Base-by-base conservation (phyloP, 2,329 filamentous ascomycete genomes). In the Colletotrichum sp. region DNA sequence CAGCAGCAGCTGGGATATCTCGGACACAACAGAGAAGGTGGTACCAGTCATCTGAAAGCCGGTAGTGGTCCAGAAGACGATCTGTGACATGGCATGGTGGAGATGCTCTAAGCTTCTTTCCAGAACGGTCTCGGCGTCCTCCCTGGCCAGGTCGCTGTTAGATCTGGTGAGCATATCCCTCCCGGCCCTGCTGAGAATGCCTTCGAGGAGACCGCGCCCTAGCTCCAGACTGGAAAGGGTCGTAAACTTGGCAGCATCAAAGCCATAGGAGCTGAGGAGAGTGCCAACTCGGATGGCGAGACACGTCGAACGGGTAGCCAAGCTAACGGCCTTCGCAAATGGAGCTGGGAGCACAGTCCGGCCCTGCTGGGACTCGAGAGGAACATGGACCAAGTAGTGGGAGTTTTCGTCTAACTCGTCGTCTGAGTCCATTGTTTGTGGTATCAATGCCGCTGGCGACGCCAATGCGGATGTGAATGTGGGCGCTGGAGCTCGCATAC, bases 1-100 rank as follows among this genome's bases (percentile, higher is more conserved):
- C 10, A 94, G 84, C 1, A 92, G 83, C 36, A 92, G 83, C 75
- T 92, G 90, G 0, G 91, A 91, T 8, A 91, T 82, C 67, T 92
- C 88, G 9, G 90, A 91, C 7, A 87, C 88, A 16, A 88, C 86
- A 21, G 88, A 88, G 18, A 92, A 82, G 6, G 90, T 88, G 2
- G 90, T 88, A 12, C 87, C 87, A 2, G 91, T 92, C 12, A 93
- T 80, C 61, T 92, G 86, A 78, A 93, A 93, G 63, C 91, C 88
- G 4, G 92, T 88, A 3, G 90, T 89, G 3, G 91, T 92, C 86
- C 90, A 92, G 79, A 93, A 92, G 55, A 92, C 90, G 32, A 91
- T 86, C 66, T 89, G 88, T 8, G 88, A 89, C 82, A 93, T 90
- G 28, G 89, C 90, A 67, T 87, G 86, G 78, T 93, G 91, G 57